Conservation (phyloP, 805 yeast genomes). For the Jamesozyma spencerorum region DNA sequence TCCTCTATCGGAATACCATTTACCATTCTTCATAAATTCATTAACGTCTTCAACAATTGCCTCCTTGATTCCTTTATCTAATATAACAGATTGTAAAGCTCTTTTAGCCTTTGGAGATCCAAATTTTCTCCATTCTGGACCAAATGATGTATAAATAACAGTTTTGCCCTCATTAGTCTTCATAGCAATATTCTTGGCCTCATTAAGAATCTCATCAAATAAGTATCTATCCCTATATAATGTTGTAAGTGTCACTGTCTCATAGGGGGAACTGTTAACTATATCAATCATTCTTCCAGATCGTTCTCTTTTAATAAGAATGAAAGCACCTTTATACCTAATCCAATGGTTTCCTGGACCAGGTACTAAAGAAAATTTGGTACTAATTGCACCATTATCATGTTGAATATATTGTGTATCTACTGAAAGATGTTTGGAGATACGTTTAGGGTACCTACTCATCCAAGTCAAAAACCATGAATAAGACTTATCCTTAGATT, state of each 20-base stretch:
- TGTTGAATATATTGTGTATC: slow-evolving; percentile 82
- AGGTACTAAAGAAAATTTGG: slow-evolving; percentile 86
- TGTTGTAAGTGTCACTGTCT: slow-evolving; percentile 90
- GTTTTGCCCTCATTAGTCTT: slow-evolving; percentile 85
- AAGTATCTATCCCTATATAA: slow-evolving; percentile 69
- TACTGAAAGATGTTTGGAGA: slow-evolving; percentile 79
- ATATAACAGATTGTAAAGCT: slow-evolving; percentile 71
- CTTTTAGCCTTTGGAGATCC: slow-evolving; percentile 91
- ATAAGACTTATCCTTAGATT: slow-evolving; percentile 87
- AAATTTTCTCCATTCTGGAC: slow-evolving; percentile 97
- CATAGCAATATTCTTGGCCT: slow-evolving; percentile 78
- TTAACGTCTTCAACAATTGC: slow-evolving; percentile 58
- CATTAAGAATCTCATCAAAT: slow-evolving; percentile 61
- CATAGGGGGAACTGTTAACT: slow-evolving; percentile 89
- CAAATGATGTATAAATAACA: slow-evolving; percentile 88
- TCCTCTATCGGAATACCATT: slow-evolving; percentile 94
- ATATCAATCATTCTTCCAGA: slow-evolving; percentile 81
- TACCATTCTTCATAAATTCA: slow-evolving; percentile 70
- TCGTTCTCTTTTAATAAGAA: slow-evolving; percentile 82
- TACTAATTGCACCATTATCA: slow-evolving; percentile 82
- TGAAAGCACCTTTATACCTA: slow-evolving; percentile 75
- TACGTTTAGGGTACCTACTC: slow-evolving; percentile 67
- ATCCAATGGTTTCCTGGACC: slow-evolving; percentile 95
- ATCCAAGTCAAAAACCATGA: slow-evolving; percentile 96
- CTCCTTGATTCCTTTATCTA: slow-evolving; percentile 69